Evolutionary conservation across 768 basidiomycete species (phyloP).

Genomic region (Holtermanniella nyarrowii): DNA sequence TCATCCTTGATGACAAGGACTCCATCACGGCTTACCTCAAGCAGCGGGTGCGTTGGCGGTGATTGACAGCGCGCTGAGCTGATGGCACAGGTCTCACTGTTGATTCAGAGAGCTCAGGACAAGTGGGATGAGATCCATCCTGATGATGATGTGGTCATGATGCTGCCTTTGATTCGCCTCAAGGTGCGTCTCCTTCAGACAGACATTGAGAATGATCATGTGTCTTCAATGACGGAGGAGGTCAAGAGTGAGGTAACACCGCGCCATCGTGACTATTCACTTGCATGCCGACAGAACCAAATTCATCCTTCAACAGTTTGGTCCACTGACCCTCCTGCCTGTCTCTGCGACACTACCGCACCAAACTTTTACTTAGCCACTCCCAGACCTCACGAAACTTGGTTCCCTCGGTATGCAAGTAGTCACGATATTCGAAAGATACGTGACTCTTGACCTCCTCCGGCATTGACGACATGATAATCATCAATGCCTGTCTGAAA

Average conservation of each 20-base stretch:
- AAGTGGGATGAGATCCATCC: constrained; percentile 30
- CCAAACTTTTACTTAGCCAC: too few relatives aligned
- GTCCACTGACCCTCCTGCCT: too few relatives aligned
- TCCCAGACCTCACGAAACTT: too few relatives aligned
- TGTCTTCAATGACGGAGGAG: too few relatives aligned
- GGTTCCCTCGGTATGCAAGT: too few relatives aligned
- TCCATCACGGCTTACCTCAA: constrained; percentile 73
- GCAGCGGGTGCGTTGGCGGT: constrained; percentile 47
- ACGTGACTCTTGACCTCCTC: neutral
- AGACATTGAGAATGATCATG: too few relatives aligned
- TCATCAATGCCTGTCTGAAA: neutral
- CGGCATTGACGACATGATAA: neutral
- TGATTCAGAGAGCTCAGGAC: constrained; percentile 48
- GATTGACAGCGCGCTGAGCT: neutral
- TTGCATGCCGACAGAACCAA: too few relatives aligned
- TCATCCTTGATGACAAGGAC: constrained; percentile 60
- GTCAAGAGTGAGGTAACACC: too few relatives aligned
- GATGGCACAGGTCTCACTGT: constrained; percentile 53
- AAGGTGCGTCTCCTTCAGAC: constrained; percentile 48
- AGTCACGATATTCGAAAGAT: too few relatives aligned
- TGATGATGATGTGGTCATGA: constrained; percentile 26
- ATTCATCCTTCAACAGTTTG: too few relatives aligned
- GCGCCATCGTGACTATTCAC: too few relatives aligned
- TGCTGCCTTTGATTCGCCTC: constrained; percentile 79
- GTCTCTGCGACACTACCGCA: too few relatives aligned